Base-by-base conservation (phyloP, 1,284 basidiomycete genomes). In the Microbotryum intermedium region DNA sequence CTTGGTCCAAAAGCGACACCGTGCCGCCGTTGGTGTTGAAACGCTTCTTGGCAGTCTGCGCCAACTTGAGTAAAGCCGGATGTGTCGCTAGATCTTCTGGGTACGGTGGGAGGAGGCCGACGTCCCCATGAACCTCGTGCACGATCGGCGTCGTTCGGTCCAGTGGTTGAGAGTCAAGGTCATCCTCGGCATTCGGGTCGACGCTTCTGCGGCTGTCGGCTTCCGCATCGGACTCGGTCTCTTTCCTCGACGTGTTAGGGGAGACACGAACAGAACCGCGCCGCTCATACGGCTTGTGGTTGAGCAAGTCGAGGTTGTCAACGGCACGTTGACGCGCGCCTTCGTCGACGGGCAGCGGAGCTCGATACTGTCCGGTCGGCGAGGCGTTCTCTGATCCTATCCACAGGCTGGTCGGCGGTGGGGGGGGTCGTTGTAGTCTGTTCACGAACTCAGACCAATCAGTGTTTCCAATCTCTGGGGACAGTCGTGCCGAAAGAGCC, bases 401-500 rank as follows among this genome's bases (percentile, higher is more conserved):
- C 6, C 50, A 29, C 5, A 67, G 57, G 28, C 58, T 59, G 29
- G 53, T 46, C 1, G 63, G 66, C 9, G 66, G 66, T 20, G 61
- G 62, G 66, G 66, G 16, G 66, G 66, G 29, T 65, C 63, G 48
- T 55, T 43, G 47, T 65, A 67, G 52, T 67, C 65, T n/a, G 54
- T 54, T 39, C 34, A 34, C 16, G 34, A 16, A 3, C 5, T 16
- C 11, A 39, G 34, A 39, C 13, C 34, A 39, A 39, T 39, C 10
- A 39, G 34, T 11, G 11, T 6, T 39, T 16, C 34, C 18, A 16
- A 39, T 16, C 34, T 39, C 2, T 13, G 13, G 2, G 34, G 18
- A 6, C 34, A 11, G 34, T 39, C 18, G 34, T 39, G 10, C 34
- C 13, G 34, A 39, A 30, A 18, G 13, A 16, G 34, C 13, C 34